A percentile compares a stretch with the other conserved stretches of the same genome.
Evolutionary conservation across 106 monocot species (phyloP).

Genomic region (Dendrobium huoshanense): DNA sequence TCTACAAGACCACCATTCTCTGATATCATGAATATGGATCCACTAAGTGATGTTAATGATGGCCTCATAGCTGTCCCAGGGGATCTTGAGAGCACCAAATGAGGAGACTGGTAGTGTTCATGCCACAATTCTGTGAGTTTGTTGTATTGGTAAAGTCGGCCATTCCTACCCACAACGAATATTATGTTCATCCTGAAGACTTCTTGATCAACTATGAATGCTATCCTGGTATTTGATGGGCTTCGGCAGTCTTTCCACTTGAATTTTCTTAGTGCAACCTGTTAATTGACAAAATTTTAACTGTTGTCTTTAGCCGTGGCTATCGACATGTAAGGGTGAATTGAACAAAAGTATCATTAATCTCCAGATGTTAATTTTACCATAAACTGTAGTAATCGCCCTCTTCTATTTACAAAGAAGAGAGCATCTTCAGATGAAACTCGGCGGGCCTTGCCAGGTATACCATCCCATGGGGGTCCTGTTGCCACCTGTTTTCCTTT

Average conservation of each 20-base stretch:
- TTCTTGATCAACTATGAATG: constrained; percentile 78
- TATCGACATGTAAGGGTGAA: background rate
- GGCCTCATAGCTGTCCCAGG: constrained; percentile 70
- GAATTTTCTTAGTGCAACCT: constrained; percentile 69
- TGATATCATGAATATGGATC: constrained; percentile 77
- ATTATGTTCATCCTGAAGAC: constrained; percentile 61
- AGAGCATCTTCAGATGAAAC: constrained; percentile 60
- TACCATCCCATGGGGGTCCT: constrained; percentile 80
- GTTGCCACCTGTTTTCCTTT: constrained; percentile 64
- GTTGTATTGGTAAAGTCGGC: constrained; percentile 85
- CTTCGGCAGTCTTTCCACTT: constrained; percentile 85
- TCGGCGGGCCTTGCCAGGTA: constrained; percentile 32
- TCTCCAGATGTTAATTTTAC: constrained; percentile 22
- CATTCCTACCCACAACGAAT: constrained; percentile 59
- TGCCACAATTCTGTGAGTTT: constrained; percentile 80
- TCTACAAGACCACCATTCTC: constrained; percentile 71
- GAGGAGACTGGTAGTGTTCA: constrained; percentile 74
- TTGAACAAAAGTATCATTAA: background rate
- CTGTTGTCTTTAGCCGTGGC: background rate
- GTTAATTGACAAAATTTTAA: background rate
- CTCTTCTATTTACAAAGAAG: constrained; percentile 74
- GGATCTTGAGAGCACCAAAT: constrained; percentile 56
- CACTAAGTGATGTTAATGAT: constrained; percentile 37
- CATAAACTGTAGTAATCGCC: constrained; percentile 70
- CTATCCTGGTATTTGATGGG: constrained; percentile 61